phyloP scores from a whole-genome alignment of 2,329 filamentous ascomycete species.

The Fusarium caatingaense region DNA sequence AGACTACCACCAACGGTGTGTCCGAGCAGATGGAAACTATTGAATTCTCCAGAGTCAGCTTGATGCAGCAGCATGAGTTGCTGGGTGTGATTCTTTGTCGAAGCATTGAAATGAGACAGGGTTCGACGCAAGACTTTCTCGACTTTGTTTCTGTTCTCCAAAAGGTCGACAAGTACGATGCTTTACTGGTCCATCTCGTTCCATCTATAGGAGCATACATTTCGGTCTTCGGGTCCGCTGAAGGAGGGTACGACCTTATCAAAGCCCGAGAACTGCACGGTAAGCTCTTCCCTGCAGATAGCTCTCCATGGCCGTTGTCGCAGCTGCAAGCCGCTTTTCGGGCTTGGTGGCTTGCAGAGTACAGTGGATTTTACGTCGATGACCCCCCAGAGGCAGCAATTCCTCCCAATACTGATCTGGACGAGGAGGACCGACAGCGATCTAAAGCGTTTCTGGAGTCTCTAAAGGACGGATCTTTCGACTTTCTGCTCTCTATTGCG shows the following conservation, averaged over 20 bases:
- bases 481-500: constrained; percentile 88
- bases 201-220: constrained; percentile 83
- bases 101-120: constrained; percentile 80
- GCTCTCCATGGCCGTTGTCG: constrained; percentile 76
- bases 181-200: constrained; percentile 79
- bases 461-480: constrained; percentile 88
- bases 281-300: constrained; percentile 74
- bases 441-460: constrained; percentile 79
- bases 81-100: constrained; percentile 83
- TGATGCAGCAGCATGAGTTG: constrained; percentile 90
- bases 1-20: constrained; percentile 56
- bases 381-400: constrained; percentile 70
- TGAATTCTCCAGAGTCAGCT: constrained; percentile 81
- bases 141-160: constrained; percentile 76
- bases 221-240: constrained; percentile 80
- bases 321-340: constrained; percentile 83
- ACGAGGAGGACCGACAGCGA: constrained; percentile 76
- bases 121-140: constrained; percentile 77
- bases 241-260: constrained; percentile 73
- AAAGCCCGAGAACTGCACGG: constrained; percentile 78
- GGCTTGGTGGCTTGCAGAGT: constrained; percentile 92
- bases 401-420: constrained; percentile 70
- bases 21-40: constrained; percentile 80
- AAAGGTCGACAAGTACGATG: constrained; percentile 81
- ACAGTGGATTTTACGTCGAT: constrained; percentile 89